Conservation (phyloP, 805 yeast species). For the Metschnikowia lunata region DNA sequence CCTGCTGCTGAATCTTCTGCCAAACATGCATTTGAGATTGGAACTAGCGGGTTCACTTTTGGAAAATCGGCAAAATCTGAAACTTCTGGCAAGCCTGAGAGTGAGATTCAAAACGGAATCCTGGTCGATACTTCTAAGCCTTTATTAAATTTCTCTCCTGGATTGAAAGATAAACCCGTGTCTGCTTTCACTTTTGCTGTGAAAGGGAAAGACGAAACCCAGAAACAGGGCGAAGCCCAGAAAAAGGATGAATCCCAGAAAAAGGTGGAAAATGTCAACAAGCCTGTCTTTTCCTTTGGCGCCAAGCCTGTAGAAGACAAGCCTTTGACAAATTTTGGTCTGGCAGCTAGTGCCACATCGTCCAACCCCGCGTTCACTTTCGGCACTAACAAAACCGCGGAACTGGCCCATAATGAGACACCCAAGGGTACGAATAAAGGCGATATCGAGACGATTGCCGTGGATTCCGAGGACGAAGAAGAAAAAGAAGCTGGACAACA, state of each 20-base stretch:
- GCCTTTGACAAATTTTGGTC: background rate
- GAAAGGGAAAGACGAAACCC: background rate
- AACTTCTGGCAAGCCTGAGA: background rate
- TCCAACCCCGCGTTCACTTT: constrained; percentile 4
- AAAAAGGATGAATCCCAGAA: background rate
- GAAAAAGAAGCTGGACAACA: background rate
- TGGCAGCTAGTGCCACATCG: background rate
- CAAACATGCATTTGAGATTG: too few relatives aligned
- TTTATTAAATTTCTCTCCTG: background rate
- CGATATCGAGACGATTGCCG: too few relatives aligned
- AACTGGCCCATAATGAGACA: too few relatives aligned
- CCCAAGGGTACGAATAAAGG: too few relatives aligned
- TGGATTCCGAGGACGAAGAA: too few relatives aligned
- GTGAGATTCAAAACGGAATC: background rate
- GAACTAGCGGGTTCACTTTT: background rate
- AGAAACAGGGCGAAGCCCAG: background rate
- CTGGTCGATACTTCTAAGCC: background rate
- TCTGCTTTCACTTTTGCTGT: constrained; percentile 2
- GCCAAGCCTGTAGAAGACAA: background rate
- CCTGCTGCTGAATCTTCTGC: too few relatives aligned
- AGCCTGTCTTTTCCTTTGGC: constrained; percentile 8
- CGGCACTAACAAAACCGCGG: constrained; percentile 3
- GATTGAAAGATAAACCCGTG: background rate
- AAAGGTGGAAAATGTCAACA: background rate
- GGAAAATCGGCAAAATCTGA: background rate